Evolutionary conservation across 208 protist species (phyloP).

Genomic region (Eutreptiella sp.): DNA sequence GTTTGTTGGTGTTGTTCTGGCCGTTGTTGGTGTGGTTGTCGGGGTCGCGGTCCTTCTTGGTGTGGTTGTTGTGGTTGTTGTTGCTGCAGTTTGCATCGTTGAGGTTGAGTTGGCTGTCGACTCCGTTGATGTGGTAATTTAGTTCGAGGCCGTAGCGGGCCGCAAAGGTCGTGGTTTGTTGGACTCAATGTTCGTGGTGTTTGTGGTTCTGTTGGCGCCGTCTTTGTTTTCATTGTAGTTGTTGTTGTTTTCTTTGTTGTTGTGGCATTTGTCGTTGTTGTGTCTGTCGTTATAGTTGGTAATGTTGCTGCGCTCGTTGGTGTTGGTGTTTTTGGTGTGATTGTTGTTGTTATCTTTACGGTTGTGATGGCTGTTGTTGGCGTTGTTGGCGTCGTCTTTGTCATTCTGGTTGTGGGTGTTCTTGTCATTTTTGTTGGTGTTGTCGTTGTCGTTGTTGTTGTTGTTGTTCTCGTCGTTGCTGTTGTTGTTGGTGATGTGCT

Average conservation of each 20-base stretch:
- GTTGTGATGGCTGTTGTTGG: not conserved
- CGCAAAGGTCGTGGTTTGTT: too few species aligned
- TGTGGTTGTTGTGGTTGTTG: too few species aligned
- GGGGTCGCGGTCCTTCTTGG: too few species aligned
- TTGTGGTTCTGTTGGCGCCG: too few species aligned
- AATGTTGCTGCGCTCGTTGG: not conserved
- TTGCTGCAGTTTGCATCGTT: too few species aligned
- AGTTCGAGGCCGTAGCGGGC: too few species aligned
- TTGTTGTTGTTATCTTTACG: not conserved
- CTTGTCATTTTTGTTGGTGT: not conserved
- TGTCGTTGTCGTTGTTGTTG: slow-evolving; percentile 11
- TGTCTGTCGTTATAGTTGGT: not conserved
- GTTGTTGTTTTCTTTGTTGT: slow-evolving; percentile 2
- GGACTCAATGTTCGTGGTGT: too few species aligned
- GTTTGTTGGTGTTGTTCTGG: too few species aligned
- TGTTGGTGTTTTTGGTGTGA: not conserved
- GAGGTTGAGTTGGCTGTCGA: too few species aligned
- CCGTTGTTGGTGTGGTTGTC: too few species aligned
- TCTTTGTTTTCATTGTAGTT: slow-evolving; percentile 1
- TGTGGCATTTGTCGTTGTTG: slow-evolving; percentile 1
- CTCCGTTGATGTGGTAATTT: too few species aligned
- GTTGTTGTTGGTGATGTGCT: slow-evolving; percentile 6
- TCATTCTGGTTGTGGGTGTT: not conserved
- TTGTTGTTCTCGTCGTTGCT: slow-evolving; percentile 12
- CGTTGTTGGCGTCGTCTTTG: not conserved